Base-by-base conservation (phyloP, 2,329 filamentous ascomycete genomes). In the Trichophyton schoenleinii region DNA sequence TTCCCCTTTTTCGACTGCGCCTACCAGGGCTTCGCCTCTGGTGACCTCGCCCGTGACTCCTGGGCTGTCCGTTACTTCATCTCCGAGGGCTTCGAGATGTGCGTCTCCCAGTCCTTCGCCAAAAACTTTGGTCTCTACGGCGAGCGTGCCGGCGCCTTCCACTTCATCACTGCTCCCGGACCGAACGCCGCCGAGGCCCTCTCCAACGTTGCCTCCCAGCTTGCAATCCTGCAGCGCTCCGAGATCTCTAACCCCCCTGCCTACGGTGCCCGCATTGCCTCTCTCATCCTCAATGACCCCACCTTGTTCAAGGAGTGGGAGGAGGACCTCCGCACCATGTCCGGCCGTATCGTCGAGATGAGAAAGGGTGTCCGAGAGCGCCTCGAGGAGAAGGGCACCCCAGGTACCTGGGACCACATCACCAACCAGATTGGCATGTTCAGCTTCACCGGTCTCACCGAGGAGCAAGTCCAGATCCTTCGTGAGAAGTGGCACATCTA, bases 381-480 rank as follows among this genome's bases (percentile, higher is more conserved):
- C 75, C 83, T 99, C 9, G 92, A 97, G 77, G 84, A 86, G 70
- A 82, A 92, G 63, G 84, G 83, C 34, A 96, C 94, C 0, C 92
- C 92, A 0, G 92, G 92, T 36, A 87, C 83, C 13, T 99, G 94
- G 94, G 89, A 91, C 71, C 94, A 99, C 77, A 95, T 99, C 73
- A 96, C 91, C 15, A 89, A 95, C 70, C 94, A 99, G 81, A 99
- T 99, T 72, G 94, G 94, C 78, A 99, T 99, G 94, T 99, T 99
- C 79, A 92, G 87, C 74, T 99, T 95, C 62, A 80, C 80, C 0
- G 81, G 81, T 0, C 70, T 84, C 63, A 77, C 64, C 3, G 75
- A 79, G 62, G 63, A 70, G 2, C 80, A 83, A 64, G 79, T 83
- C 2, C 66, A 70, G 66, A 68, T 72, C 55, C 66, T 79, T 63